Evolutionary conservation across 2,329 filamentous ascomycete genomes (phyloP), one percentile per base, ranked within the genome.

Genomic region (Trichoderma atroviride): DNA sequence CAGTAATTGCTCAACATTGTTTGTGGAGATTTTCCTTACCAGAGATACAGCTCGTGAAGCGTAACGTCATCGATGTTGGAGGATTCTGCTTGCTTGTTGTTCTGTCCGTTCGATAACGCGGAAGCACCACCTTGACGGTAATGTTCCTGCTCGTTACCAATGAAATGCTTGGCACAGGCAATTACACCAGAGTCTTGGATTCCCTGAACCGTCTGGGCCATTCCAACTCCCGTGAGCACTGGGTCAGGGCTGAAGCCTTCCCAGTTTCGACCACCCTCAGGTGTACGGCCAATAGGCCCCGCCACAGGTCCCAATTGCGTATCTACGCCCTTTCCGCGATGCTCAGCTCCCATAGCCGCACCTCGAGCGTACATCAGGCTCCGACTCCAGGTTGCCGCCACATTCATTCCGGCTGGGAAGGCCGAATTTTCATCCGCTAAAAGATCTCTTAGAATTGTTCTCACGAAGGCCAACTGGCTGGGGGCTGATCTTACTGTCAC

Each of bases 171-270:
- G 19, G 43, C 35, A 35, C 55, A 47, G 22, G 50, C 43, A 55
- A 22, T 53, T 31, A 82, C 82, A 78, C 87, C 95, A 83, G 83
- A 88, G 81, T 89, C 92, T 91, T 96, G 92, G 62, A 93, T 92
- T 47, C 92, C 92, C 72, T 87, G 84, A 74, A 95, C 87, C 1
- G 91, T 91, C 75, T 92, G 86, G 22, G 86, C 87, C 70, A 91
- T 90, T 67, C 92, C 83, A 70, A 88, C 84, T 29, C 92, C 93
- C 1, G 91, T 89, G 5, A 94, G 83, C 13, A 89, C 88, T 0
- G 91, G 91, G 74, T 93, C 91, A 4, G 87, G 81, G 0, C 89
- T 90, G 75, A 93, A 93, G 0, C 88, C 88, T 76, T 94, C 91
- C 91, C 91, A 94, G 71, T 89, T 92, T 43, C 92, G 85, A 0